Base-by-base conservation (phyloP, 495 filamentous ascomycete genomes). In the Penicillium coprophilum region DNA sequence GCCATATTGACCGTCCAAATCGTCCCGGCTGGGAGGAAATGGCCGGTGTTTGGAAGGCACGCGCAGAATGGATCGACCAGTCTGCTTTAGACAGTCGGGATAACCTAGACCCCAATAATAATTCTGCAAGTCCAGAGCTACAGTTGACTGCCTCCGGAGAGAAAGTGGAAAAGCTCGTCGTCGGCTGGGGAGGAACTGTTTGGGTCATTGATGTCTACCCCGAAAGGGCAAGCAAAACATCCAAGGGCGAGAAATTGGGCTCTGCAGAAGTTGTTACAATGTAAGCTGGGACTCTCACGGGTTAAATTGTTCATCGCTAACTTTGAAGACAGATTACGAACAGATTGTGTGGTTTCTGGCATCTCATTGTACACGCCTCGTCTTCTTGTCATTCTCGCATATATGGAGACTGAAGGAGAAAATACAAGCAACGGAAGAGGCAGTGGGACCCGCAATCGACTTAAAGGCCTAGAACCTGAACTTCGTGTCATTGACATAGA, bases 281-380 rank as follows among this genome's bases (percentile, higher is more conserved):
- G 89, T 96, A 70, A 72, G 91, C 79, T 58, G 15, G 17, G 21
- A n/a, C 10, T 20, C 8, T 28, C 47, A 38, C 3, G 50, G 31
- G 6, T 1, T 17, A 6, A 8, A 36, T 12, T n/a, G 27, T 13
- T 4, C 3, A 19, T 13, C 34, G 40, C 64, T 72, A 39, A 61
- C 45, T 23, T 36, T 3, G 19, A 46, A 8, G 40, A 8, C 56
- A 96, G 91, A 76, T 82, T 97, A 73, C 87, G 89, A 63, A 92
- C 92, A 61, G 94, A 97, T 77, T 97, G 95, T 75, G 90, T 93
- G 60, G 88, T 98, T 79, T 96, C 93, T 71, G 94, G 95, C 67
- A 87, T 98, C 67, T 92, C 94, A 59, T 80, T 98, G 74, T 97
- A 97, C 86, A 96, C 89, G 69, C 92, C 92, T 62, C 92, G 84